Evolutionary conservation across 2,329 filamentous ascomycete species (phyloP).

Genomic region (Cladorrhinum sp.): DNA sequence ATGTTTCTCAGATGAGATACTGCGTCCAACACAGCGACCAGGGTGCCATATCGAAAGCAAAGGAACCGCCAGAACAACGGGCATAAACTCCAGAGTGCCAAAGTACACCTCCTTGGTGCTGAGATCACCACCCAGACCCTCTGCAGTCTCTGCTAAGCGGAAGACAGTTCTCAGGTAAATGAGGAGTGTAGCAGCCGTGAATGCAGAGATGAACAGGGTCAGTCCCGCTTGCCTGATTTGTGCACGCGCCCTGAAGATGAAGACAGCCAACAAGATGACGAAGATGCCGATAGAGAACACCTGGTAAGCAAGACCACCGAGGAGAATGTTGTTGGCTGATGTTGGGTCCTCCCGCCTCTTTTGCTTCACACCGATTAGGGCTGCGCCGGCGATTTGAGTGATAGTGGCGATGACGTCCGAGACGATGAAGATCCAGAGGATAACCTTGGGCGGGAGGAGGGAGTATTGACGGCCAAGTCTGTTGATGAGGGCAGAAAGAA

Average conservation of each 20-base stretch:
- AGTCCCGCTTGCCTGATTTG: slow-evolving; percentile 26
- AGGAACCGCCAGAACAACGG: slow-evolving; percentile 18
- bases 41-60: slow-evolving; percentile 21
- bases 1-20: slow-evolving; percentile 13
- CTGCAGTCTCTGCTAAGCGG: slow-evolving; percentile 21
- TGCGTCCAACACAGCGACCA: slow-evolving; percentile 20
- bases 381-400: slow-evolving; percentile 53
- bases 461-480: slow-evolving; percentile 42
- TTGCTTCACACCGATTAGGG: slow-evolving; percentile 49
- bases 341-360: slow-evolving; percentile 49
- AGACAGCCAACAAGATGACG: slow-evolving; percentile 41
- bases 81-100: slow-evolving; percentile 21
- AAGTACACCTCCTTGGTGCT: slow-evolving; percentile 23
- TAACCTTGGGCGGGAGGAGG: slow-evolving; percentile 43
- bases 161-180: slow-evolving; percentile 31
- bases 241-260: slow-evolving; percentile 33
- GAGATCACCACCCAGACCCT: slow-evolving; percentile 20
- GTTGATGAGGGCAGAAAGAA: slow-evolving; percentile 49
- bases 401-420: slow-evolving; percentile 53
- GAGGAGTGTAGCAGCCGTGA: slow-evolving; percentile 44
- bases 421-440: slow-evolving; percentile 54
- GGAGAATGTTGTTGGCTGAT: slow-evolving; percentile 52
- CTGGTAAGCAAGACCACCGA: slow-evolving; percentile 54
- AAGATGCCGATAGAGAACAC: slow-evolving; percentile 50
- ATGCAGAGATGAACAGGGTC: slow-evolving; percentile 40